A percentile compares a stretch with the other conserved stretches of the same genome.
phyloP scores from a whole-genome alignment of 805 yeast species.

The Nakazawaea populi region DNA sequence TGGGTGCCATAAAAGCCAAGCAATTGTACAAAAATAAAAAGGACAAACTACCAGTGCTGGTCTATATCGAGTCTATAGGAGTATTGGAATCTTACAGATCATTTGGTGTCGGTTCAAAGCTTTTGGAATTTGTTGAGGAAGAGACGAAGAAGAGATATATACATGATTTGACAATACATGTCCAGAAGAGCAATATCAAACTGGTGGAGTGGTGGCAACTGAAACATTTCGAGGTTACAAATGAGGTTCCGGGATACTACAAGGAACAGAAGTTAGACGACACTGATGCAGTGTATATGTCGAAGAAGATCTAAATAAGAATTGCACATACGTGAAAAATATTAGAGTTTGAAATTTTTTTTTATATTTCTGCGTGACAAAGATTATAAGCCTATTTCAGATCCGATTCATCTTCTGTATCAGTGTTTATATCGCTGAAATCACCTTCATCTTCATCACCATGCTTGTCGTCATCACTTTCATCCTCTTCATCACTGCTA shows the following conservation, averaged over 20 bases:
- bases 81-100: slow-evolving; percentile 61
- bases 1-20: slow-evolving; percentile 66
- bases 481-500: slow-evolving; percentile 25
- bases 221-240: slow-evolving; percentile 29
- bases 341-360: too few species aligned
- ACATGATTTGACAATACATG: slow-evolving; percentile 34
- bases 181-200: slow-evolving; percentile 25
- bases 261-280: slow-evolving; percentile 29
- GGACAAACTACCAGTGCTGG: slow-evolving; percentile 37
- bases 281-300: slow-evolving; percentile 32
- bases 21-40: slow-evolving; percentile 38
- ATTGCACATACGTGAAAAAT: too few species aligned
- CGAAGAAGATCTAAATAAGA: slow-evolving; percentile 19
- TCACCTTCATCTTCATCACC: slow-evolving; percentile 20
- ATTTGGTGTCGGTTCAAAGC: slow-evolving; percentile 54
- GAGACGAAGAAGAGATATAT: slow-evolving; percentile 45
- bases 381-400: neutral
- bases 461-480: slow-evolving; percentile 16
- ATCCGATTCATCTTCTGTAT: slow-evolving; percentile 57
- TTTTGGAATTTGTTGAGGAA: slow-evolving; percentile 51
- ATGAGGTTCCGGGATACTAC: slow-evolving; percentile 27
- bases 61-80: slow-evolving; percentile 62
- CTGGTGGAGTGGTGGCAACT: slow-evolving; percentile 32
- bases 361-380: too few species aligned
- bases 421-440: slow-evolving; percentile 54